These are phyloP conservation scores for Thraustochytrium striatum DNA, from an alignment of 352 stramenopile species.

Conservation along the genomic window DNA sequence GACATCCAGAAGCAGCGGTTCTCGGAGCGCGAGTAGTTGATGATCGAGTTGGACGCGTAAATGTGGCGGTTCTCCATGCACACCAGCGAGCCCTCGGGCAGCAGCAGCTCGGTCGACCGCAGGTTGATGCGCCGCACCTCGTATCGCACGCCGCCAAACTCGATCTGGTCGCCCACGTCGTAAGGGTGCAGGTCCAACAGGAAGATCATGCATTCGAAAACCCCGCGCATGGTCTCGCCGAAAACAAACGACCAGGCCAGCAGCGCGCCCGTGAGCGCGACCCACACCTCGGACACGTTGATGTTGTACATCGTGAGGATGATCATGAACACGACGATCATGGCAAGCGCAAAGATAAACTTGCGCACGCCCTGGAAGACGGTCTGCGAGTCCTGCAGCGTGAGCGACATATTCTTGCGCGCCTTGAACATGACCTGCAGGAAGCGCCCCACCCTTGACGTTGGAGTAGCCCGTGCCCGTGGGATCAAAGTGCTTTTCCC, in stretches of 20 bases:
- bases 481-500: constrained; percentile 10
- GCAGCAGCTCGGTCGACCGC: background rate
- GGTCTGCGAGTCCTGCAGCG: constrained; percentile 14
- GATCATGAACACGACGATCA: constrained; percentile 24
- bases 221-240: background rate
- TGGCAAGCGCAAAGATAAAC: background rate
- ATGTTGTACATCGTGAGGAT: constrained; percentile 8
- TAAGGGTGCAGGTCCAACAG: constrained; percentile 32
- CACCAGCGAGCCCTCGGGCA: background rate
- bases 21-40: no score
- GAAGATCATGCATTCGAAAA: constrained; percentile 29
- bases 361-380: constrained; percentile 16
- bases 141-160: constrained; percentile 13
- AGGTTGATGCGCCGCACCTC: constrained; percentile 24
- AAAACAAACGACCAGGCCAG: constrained; percentile 43
- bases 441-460: background rate
- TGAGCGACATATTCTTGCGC: constrained; percentile 30
- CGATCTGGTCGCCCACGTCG: constrained; percentile 10
- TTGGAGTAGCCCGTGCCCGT: background rate
- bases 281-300: background rate
- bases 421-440: background rate
- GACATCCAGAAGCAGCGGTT: no score
- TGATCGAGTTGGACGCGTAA: no score
- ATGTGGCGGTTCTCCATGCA: background rate
- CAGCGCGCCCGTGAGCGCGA: background rate